phyloP scores from a whole-genome alignment of 179 eudicot species.

The Silene coronaria region DNA sequence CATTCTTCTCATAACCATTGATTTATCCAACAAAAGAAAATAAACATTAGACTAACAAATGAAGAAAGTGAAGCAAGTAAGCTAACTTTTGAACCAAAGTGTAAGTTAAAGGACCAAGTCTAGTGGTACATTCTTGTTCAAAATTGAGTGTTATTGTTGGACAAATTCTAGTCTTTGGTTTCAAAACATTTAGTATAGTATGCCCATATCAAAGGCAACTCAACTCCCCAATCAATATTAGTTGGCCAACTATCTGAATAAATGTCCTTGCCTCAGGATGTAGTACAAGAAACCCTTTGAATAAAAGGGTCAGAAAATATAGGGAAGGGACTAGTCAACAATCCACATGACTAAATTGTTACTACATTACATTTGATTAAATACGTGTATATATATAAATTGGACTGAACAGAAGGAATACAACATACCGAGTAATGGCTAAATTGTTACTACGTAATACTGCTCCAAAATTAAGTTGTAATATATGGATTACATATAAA shows the following conservation, averaged over 20 bases:
- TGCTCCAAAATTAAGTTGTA: too few relatives aligned
- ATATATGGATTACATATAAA: too few relatives aligned
- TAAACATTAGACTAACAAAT: not conserved
- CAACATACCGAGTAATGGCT: too few relatives aligned
- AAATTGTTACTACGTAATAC: too few relatives aligned
- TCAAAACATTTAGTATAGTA: not conserved
- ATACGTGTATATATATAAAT: too few relatives aligned
- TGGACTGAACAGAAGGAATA: too few relatives aligned
- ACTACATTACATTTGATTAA: too few relatives aligned
- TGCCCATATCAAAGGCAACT: not conserved
- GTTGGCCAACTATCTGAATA: conserved; percentile 21
- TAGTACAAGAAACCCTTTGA: not conserved
- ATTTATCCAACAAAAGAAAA: too few relatives aligned
- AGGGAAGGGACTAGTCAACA: conserved; percentile 8
- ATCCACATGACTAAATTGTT: conserved; percentile 6
- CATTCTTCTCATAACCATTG: too few relatives aligned
- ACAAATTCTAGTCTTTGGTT: conserved; percentile 6
- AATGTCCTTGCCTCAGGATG: not conserved
- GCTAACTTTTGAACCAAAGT: not conserved
- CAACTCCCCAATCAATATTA: conserved; percentile 1
- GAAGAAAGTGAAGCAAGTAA: not conserved
- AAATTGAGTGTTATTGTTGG: conserved; percentile 12
- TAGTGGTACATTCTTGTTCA: not conserved
- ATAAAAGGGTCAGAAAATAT: not conserved
- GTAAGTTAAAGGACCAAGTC: not conserved